Conservation (phyloP, 2,329 filamentous ascomycete genomes). For the Rutstroemia sp. region DNA sequence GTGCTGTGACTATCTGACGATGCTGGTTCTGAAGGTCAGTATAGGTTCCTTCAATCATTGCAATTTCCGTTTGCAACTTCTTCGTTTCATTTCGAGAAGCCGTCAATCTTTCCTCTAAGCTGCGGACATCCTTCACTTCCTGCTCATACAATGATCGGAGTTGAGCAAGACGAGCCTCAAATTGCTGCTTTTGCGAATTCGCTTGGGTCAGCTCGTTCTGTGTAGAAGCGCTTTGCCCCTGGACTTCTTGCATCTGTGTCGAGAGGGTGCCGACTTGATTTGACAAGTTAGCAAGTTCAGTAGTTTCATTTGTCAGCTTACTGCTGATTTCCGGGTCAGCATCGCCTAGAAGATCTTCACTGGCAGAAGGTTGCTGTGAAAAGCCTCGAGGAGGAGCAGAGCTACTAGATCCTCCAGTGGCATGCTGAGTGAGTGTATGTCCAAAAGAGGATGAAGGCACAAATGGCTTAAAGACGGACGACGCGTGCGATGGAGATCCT, state of each 20-base stretch:
- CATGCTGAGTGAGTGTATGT: constrained; percentile 68
- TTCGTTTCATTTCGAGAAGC: constrained; percentile 71
- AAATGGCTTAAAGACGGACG: constrained; percentile 71
- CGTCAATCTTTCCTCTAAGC: constrained; percentile 75
- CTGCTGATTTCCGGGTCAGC: constrained; percentile 82
- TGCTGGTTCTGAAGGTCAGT: constrained; percentile 80
- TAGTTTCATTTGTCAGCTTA: constrained; percentile 80
- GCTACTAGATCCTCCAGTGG: constrained; percentile 52
- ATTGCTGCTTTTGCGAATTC: constrained; percentile 82
- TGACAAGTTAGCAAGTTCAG: constrained; percentile 89
- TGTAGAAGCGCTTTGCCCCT: constrained; percentile 68
- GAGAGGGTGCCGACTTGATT: constrained; percentile 89
- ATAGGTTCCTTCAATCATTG: constrained; percentile 72
- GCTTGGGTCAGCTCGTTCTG: constrained; percentile 79
- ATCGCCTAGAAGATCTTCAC: constrained; percentile 86
- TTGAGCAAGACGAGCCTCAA: constrained; percentile 81
- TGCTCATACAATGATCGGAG: constrained; percentile 86
- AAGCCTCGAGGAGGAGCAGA: constrained; percentile 32
- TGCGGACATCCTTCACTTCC: constrained; percentile 79
- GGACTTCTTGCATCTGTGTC: constrained; percentile 90
- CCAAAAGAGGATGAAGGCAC: constrained; percentile 89
- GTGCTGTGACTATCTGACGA: constrained; percentile 61
- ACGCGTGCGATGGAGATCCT: constrained; percentile 27
- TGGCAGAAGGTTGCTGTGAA: constrained; percentile 39
- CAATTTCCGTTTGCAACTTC: constrained; percentile 77